Evolutionary conservation across 179 eudicot genomes (phyloP).

Genomic region (Drosera spatulata): DNA sequence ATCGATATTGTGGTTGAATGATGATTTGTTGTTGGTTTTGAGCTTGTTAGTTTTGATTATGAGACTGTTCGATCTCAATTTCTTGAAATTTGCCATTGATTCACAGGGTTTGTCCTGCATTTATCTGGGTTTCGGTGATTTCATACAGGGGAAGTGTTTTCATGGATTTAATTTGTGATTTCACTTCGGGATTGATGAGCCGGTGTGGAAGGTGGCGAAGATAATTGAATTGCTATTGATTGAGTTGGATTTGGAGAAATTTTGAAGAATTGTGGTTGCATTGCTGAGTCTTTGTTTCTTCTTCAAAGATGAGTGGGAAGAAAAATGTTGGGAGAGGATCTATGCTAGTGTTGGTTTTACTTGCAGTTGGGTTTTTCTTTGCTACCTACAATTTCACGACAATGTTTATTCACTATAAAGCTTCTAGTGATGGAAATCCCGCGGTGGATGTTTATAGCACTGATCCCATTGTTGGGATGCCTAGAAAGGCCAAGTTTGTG

Average conservation of each 20-base stretch:
- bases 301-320: slow-evolving; percentile 36
- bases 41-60: too few species aligned
- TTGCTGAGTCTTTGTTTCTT: slow-evolving; percentile 3
- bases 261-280: neutral
- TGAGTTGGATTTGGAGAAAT: neutral
- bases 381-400: slow-evolving; percentile 65
- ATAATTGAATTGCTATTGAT: neutral
- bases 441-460: slow-evolving; percentile 12
- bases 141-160: too few species aligned
- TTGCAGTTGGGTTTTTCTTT: slow-evolving; percentile 56
- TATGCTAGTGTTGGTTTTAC: slow-evolving; percentile 41
- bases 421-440: slow-evolving; percentile 11
- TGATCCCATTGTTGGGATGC: slow-evolving; percentile 64
- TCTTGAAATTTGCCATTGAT: too few species aligned
- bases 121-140: too few species aligned
- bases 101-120: too few species aligned
- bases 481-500: slow-evolving; percentile 23
- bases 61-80: too few species aligned
- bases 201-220: too few species aligned
- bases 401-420: slow-evolving; percentile 41
- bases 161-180: too few species aligned
- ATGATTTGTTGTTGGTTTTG: too few species aligned
- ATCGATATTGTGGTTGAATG: too few species aligned
- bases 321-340: slow-evolving; percentile 54
- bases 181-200: too few species aligned